These are phyloP conservation scores for Penicillium sp. DNA, from an alignment of 2,329 filamentous ascomycete species.

Conservation along the genomic window DNA sequence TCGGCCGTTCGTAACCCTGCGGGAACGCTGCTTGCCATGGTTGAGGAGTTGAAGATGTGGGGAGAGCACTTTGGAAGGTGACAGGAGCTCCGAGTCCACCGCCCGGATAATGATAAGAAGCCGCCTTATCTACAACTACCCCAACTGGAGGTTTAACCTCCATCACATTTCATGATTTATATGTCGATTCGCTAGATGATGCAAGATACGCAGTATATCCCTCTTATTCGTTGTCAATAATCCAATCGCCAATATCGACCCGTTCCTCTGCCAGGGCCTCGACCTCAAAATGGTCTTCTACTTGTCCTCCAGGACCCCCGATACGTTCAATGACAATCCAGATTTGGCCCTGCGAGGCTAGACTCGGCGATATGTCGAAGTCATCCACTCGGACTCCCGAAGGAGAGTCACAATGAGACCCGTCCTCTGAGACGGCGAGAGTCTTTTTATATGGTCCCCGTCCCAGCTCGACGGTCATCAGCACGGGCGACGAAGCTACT, in stretches of 20 bases:
- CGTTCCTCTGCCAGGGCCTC: slow-evolving; percentile 42
- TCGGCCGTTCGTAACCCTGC: slow-evolving; percentile 71
- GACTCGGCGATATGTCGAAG: slow-evolving; percentile 66
- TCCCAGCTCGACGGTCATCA: slow-evolving; percentile 67
- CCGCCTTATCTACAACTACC: background rate
- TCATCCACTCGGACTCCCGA: slow-evolving; percentile 65
- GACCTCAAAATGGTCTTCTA: slow-evolving; percentile 41
- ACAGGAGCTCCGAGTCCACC: slow-evolving; percentile 20
- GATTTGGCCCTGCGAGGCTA: slow-evolving; percentile 53
- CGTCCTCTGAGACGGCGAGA: slow-evolving; percentile 64
- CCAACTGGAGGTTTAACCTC: background rate
- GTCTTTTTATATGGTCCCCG: slow-evolving; percentile 62
- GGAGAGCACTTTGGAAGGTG: slow-evolving; percentile 14
- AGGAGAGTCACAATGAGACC: slow-evolving; percentile 65
- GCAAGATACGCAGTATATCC: background rate
- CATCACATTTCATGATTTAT: background rate
- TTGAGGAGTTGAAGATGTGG: slow-evolving; percentile 11
- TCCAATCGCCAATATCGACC: slow-evolving; percentile 42
- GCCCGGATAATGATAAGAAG: slow-evolving; percentile 18
- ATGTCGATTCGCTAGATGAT: background rate
- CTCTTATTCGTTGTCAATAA: slow-evolving; percentile 30
- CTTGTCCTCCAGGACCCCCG: slow-evolving; percentile 54
- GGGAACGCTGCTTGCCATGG: slow-evolving; percentile 69
- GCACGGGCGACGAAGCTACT: slow-evolving; percentile 51
- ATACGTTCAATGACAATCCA: slow-evolving; percentile 81